Evolutionary conservation across 441 rosid species (phyloP).

Genomic region (Pelargonium australe): DNA sequence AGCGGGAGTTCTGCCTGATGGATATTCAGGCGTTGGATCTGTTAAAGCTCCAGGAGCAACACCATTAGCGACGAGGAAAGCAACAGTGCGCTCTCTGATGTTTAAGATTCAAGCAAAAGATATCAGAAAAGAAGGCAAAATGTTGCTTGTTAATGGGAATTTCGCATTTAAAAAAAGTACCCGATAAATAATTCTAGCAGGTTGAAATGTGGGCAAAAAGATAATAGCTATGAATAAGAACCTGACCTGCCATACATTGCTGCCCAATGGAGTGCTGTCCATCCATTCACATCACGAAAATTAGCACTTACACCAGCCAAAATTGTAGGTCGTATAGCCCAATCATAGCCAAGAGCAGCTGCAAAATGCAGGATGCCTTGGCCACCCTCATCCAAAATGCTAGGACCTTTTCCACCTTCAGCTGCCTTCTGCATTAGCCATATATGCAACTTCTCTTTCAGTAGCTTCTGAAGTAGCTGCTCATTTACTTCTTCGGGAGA

Average conservation of each 20-base stretch:
- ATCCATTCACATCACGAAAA: slow-evolving; percentile 84
- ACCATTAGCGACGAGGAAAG: slow-evolving; percentile 64
- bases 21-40: slow-evolving; percentile 69
- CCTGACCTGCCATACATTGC: slow-evolving; percentile 78
- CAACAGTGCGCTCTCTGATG: slow-evolving; percentile 73
- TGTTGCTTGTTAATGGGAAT: background rate
- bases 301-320: slow-evolving; percentile 76
- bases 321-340: slow-evolving; percentile 80
- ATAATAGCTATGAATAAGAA: background rate
- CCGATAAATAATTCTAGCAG: background rate
- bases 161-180: background rate
- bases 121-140: slow-evolving; percentile 11
- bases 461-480: slow-evolving; percentile 51
- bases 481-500: slow-evolving; percentile 40
- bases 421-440: slow-evolving; percentile 75
- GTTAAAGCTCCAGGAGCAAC: slow-evolving; percentile 81
- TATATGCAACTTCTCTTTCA: slow-evolving; percentile 61
- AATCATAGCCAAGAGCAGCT: slow-evolving; percentile 87
- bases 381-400: slow-evolving; percentile 70
- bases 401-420: slow-evolving; percentile 85
- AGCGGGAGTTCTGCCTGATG: slow-evolving; percentile 72
- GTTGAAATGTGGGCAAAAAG: background rate
- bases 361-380: slow-evolving; percentile 90
- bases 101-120: slow-evolving; percentile 21
- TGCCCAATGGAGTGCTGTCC: slow-evolving; percentile 99